These are phyloP conservation scores for Globisporangium okanoganense DNA, from an alignment of 352 stramenopile species.

Conservation along the genomic window DNA sequence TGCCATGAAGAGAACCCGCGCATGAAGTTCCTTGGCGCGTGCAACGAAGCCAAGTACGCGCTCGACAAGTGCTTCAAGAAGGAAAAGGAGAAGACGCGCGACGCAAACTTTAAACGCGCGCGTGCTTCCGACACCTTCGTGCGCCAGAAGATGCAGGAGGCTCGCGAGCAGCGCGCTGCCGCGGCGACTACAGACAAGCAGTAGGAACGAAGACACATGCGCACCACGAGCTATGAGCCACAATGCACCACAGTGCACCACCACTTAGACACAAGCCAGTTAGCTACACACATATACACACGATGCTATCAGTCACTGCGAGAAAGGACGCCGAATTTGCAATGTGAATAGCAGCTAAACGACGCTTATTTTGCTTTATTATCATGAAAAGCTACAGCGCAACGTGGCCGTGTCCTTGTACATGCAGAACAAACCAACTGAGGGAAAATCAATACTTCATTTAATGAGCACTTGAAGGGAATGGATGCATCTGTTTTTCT, in stretches of 20 bases:
- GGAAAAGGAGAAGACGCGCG: slow-evolving; percentile 62
- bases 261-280: neutral
- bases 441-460: too few relatives aligned
- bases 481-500: too few relatives aligned
- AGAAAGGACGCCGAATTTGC: slow-evolving; percentile 1
- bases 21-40: slow-evolving; percentile 76
- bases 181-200: slow-evolving; percentile 4
- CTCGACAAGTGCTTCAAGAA: slow-evolving; percentile 77
- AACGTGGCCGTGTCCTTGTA: neutral
- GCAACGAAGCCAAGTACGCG: slow-evolving; percentile 64
- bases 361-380: neutral
- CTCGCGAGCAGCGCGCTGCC: slow-evolving; percentile 46
- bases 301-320: neutral
- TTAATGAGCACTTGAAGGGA: slow-evolving; percentile 8
- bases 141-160: slow-evolving; percentile 75
- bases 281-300: neutral
- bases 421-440: too few relatives aligned
- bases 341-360: neutral
- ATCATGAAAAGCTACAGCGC: neutral
- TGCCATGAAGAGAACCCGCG: slow-evolving; percentile 77
- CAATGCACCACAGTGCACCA: neutral
- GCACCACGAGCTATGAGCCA: neutral
- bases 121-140: slow-evolving; percentile 67
- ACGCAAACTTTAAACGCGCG: slow-evolving; percentile 59
- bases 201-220: neutral